A percentile compares a stretch with the other conserved stretches of the same genome.
These are phyloP conservation scores for Cercospora canescens DNA, from an alignment of 2,329 filamentous ascomycete genomes.

Conservation along the genomic window DNA sequence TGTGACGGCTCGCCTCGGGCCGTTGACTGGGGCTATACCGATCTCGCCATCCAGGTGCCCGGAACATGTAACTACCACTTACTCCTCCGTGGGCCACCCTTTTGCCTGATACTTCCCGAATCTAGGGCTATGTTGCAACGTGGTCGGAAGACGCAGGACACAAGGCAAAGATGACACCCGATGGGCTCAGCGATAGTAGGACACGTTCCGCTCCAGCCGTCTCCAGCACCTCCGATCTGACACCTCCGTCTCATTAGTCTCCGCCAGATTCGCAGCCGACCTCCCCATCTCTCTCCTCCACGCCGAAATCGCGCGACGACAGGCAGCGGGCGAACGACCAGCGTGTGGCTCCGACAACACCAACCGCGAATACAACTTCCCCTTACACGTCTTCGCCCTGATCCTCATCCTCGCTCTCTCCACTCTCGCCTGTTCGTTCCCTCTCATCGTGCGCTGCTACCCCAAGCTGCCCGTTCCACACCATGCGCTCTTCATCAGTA, in stretches of 20 bases:
- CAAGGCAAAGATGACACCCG: constrained; percentile 19
- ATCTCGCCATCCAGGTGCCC: neutral
- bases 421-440: constrained; percentile 61
- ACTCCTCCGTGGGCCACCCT: neutral
- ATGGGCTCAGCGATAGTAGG: constrained; percentile 17
- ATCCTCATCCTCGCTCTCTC: constrained; percentile 58
- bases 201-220: neutral
- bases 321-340: constrained; percentile 48
- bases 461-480: constrained; percentile 61
- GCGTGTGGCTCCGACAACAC: constrained; percentile 52
- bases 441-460: constrained; percentile 60
- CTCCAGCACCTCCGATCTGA: constrained; percentile 18
- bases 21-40: neutral
- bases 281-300: constrained; percentile 47
- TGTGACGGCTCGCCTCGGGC: neutral
- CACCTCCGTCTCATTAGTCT: constrained; percentile 13
- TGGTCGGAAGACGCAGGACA: neutral
- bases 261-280: constrained; percentile 35
- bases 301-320: constrained; percentile 52
- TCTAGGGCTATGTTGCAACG: constrained; percentile 1
- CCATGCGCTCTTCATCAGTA: constrained; percentile 59
- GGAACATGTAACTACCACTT: constrained; percentile 7
- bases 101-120: neutral
- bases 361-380: constrained; percentile 55
- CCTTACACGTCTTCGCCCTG: constrained; percentile 59